phyloP scores from a whole-genome alignment of 805 yeast genomes.

The Debaryomyces tyrocola region DNA sequence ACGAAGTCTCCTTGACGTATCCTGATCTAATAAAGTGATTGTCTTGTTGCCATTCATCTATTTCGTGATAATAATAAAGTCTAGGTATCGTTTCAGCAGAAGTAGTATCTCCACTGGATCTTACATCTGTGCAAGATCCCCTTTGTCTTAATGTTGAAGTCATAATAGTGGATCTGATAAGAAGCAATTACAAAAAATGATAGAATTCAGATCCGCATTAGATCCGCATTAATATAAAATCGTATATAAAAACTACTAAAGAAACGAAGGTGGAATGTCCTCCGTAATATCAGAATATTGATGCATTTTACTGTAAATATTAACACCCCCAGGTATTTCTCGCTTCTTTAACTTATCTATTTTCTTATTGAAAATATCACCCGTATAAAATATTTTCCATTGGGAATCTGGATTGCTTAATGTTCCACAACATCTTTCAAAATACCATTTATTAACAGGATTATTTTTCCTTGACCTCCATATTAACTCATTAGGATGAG shows the following conservation, averaged over 20 bases:
- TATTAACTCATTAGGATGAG: conserved; percentile 69
- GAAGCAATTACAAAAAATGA: too few species aligned
- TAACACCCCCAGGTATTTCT: conserved; percentile 16
- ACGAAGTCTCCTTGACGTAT: conserved; percentile 57
- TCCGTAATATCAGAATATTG: conserved; percentile 56
- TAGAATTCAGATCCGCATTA: too few species aligned
- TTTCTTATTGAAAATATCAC: conserved; percentile 38
- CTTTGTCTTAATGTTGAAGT: conserved; percentile 1
- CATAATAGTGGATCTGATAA: background rate
- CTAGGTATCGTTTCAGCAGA: background rate
- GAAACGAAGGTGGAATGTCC: conserved; percentile 57
- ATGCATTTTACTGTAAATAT: conserved; percentile 32
- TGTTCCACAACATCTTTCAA: conserved; percentile 82
- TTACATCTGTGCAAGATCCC: background rate
- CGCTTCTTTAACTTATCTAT: conserved; percentile 21
- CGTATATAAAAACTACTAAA: conserved; percentile 3
- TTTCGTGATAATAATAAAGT: conserved; percentile 48
- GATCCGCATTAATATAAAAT: too few species aligned
- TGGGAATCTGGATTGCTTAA: conserved; percentile 34
- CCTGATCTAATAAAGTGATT: conserved; percentile 66
- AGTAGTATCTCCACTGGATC: background rate
- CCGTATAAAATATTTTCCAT: conserved; percentile 44
- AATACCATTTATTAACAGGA: conserved; percentile 97
- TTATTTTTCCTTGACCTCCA: conserved; percentile 89
- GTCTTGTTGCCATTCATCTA: conserved; percentile 74